These are phyloP conservation scores for Aureobasidium vineae DNA, from an alignment of 2,329 filamentous ascomycete genomes.

Conservation along the genomic window DNA sequence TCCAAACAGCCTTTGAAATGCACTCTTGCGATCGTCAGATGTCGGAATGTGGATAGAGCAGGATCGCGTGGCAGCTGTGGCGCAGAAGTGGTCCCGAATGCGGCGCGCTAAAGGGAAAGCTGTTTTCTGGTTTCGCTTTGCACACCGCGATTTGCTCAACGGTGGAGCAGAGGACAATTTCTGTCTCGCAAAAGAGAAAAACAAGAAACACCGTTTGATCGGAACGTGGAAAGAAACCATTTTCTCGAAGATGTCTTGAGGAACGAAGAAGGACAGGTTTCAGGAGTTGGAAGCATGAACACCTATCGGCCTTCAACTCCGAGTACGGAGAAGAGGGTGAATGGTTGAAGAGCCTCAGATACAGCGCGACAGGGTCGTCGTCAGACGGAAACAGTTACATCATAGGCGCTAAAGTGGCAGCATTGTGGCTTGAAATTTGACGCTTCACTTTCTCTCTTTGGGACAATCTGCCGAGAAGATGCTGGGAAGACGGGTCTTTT, in stretches of 20 bases:
- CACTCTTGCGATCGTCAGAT: conserved; percentile 8
- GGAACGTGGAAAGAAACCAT: not conserved
- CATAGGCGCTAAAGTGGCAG: conserved; percentile 16
- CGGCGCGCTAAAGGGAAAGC: not conserved
- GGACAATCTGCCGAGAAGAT: conserved; percentile 2
- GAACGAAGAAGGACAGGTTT: not conserved
- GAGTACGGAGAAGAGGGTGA: not conserved
- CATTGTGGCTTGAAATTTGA: conserved; percentile 16
- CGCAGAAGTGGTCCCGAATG: not conserved
- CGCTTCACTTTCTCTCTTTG: not conserved
- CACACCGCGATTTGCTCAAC: conserved; percentile 21
- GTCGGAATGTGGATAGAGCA: conserved; percentile 4
- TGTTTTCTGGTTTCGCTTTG: conserved; percentile 4
- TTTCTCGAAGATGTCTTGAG: not conserved
- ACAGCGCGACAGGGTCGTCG: not conserved
- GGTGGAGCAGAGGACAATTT: conserved; percentile 2
- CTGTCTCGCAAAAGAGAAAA: not conserved
- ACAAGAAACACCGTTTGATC: conserved; percentile 8
- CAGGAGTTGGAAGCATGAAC: not conserved
- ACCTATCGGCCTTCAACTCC: not conserved
- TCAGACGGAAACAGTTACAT: not conserved
- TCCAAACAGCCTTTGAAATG: not conserved
- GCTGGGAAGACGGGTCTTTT: not conserved
- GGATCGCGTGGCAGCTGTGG: conserved; percentile 19
- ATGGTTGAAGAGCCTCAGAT: not conserved